A percentile compares a stretch with the other conserved stretches of the same genome.
These are phyloP conservation scores for Talaromyces marneffei DNA, from an alignment of 2,329 filamentous ascomycete genomes.

Conservation along the genomic window DNA sequence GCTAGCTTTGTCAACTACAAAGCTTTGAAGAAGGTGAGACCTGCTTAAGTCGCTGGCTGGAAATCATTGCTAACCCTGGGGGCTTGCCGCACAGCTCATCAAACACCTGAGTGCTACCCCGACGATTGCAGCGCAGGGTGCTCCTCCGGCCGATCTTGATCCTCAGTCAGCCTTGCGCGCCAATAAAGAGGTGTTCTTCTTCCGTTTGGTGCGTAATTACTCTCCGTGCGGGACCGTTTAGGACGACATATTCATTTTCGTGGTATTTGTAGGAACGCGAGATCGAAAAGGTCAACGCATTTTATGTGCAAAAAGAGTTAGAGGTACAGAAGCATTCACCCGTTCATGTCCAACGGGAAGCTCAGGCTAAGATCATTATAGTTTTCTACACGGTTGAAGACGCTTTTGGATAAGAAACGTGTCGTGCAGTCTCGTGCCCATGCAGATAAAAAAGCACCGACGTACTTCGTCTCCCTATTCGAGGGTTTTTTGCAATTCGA, in stretches of 20 bases:
- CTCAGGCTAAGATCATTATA: constrained; percentile 34
- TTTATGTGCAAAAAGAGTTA: constrained; percentile 96
- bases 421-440: constrained; percentile 74
- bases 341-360: background rate
- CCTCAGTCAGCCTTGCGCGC: constrained; percentile 87
- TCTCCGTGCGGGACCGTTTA: background rate
- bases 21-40: constrained; percentile 83
- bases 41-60: constrained; percentile 6
- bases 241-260: background rate
- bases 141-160: constrained; percentile 48
- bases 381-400: constrained; percentile 90
- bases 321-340: constrained; percentile 58
- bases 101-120: constrained; percentile 95
- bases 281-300: constrained; percentile 95
- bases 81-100: constrained; percentile 64
- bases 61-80: constrained; percentile 12
- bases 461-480: constrained; percentile 89
- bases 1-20: constrained; percentile 99
- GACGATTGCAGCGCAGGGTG: constrained; percentile 70
- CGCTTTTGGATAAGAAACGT: constrained; percentile 89
- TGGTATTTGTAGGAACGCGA: constrained; percentile 71
- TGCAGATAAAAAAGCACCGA: constrained; percentile 76
- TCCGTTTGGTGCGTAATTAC: constrained; percentile 67
- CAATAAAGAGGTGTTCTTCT: constrained; percentile 98
- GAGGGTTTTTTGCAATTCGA: constrained; percentile 98